Conservation (phyloP, 768 basidiomycete species). For the Lyophyllum atratum region DNA sequence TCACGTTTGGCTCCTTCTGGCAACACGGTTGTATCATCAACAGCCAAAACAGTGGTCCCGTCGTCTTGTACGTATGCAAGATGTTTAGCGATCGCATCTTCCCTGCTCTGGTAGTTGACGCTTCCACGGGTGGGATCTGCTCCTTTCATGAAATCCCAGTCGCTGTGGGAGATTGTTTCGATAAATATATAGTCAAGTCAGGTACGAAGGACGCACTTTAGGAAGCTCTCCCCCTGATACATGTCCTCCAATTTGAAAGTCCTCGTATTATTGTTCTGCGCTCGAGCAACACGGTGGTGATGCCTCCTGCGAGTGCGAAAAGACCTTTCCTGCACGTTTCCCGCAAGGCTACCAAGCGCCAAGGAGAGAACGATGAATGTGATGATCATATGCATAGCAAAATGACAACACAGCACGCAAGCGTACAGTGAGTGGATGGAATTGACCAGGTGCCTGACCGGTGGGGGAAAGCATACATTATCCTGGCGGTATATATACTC, state of each 20-base stretch:
- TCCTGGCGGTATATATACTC: neutral
- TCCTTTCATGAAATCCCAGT: conserved; percentile 67
- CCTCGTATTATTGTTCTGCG: neutral
- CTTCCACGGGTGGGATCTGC: conserved; percentile 73
- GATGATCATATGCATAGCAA: conserved; percentile 12
- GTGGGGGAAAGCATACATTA: neutral
- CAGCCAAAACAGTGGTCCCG: conserved; percentile 59
- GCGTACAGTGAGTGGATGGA: neutral
- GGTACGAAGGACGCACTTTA: conserved; percentile 46
- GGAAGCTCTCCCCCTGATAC: conserved; percentile 55
- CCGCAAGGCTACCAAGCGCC: conserved; percentile 4
- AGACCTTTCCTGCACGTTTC: conserved; percentile 4
- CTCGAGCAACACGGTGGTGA: conserved; percentile 3
- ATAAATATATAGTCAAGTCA: neutral
- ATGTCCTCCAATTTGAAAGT: conserved; percentile 33
- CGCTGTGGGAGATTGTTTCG: conserved; percentile 31
- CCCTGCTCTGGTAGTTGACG: conserved; percentile 57
- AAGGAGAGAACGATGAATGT: neutral
- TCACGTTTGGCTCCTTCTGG: conserved; percentile 54
- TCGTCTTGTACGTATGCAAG: conserved; percentile 65
- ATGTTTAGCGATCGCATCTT: conserved; percentile 48
- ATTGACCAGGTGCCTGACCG: conserved; percentile 5
- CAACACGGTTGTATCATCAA: conserved; percentile 57
- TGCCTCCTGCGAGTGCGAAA: conserved; percentile 9
- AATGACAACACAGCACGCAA: neutral